phyloP scores from a whole-genome alignment of 805 yeast genomes.

The Wickerhamiella occidentalis region DNA sequence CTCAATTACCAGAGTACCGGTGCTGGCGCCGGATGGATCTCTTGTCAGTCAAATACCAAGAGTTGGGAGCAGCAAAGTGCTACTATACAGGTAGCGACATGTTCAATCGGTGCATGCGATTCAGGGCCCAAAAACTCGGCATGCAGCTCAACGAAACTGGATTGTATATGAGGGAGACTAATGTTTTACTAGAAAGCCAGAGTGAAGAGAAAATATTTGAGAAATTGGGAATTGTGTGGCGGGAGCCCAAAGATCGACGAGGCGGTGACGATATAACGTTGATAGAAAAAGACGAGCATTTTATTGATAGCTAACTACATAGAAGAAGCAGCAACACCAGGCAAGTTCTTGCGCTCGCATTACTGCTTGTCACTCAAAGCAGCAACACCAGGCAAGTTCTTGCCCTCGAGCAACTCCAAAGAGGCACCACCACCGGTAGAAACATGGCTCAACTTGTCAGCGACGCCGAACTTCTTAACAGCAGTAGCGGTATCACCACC shows the following conservation, averaged over 20 bases:
- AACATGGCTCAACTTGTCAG: constrained; percentile 92
- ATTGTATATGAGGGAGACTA: constrained; percentile 23
- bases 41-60: constrained; percentile 35
- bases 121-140: constrained; percentile 33
- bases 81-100: constrained; percentile 45
- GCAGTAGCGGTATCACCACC: constrained; percentile 99
- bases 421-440: constrained; percentile 99
- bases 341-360: too few relatives aligned
- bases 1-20: constrained; percentile 22
- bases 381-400: constrained; percentile 94
- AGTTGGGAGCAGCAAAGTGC: constrained; percentile 37
- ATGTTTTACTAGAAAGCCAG: constrained; percentile 30
- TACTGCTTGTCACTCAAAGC: constrained; percentile 62
- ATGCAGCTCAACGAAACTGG: constrained; percentile 35
- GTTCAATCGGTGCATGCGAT: constrained; percentile 38
- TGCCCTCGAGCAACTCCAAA: constrained; percentile 96
- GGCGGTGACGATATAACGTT: not conserved
- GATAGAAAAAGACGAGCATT: too few relatives aligned
- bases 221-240: constrained; percentile 31
- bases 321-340: too few relatives aligned
- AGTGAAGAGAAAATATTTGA: constrained; percentile 38
- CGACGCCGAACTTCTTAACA: constrained; percentile 95
- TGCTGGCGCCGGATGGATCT: constrained; percentile 45
- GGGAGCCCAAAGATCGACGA: constrained; percentile 27
- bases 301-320: too few relatives aligned